phyloP scores from a whole-genome alignment of 257 asterid genomes.

The Fraxinus anomala region DNA sequence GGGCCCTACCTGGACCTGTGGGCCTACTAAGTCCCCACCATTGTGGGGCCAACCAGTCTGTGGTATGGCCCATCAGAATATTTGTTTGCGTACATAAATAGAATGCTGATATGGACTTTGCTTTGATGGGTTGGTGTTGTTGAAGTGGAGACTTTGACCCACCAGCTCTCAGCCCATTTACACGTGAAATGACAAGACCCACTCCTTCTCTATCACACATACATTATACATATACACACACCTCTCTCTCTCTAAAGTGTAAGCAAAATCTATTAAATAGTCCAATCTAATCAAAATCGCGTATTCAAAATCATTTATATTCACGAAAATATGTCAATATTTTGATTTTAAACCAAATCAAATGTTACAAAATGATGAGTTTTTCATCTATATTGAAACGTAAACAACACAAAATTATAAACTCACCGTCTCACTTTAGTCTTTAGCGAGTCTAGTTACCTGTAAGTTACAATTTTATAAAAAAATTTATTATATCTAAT shows the following conservation, averaged over 20 bases:
- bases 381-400: too few relatives aligned
- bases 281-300: too few relatives aligned
- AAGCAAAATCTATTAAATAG: neutral
- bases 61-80: slow-evolving; percentile 40
- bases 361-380: too few relatives aligned
- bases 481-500: too few relatives aligned
- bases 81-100: slow-evolving; percentile 52
- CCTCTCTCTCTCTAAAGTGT: neutral
- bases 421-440: too few relatives aligned
- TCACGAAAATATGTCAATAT: too few relatives aligned
- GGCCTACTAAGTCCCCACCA: slow-evolving; percentile 19
- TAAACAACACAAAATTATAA: too few relatives aligned
- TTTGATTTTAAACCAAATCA: too few relatives aligned
- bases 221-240: neutral
- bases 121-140: slow-evolving; percentile 66
- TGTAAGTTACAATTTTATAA: too few relatives aligned
- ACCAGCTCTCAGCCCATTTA: slow-evolving; percentile 54
- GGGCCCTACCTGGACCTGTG: slow-evolving; percentile 35
- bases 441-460: too few relatives aligned
- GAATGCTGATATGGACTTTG: slow-evolving; percentile 54
- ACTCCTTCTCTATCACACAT: too few relatives aligned
- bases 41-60: slow-evolving; percentile 40
- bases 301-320: too few relatives aligned
- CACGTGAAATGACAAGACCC: slow-evolving; percentile 32
- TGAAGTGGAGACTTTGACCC: slow-evolving; percentile 65